These are phyloP conservation scores for Termitomyces sp. DNA, from an alignment of 768 basidiomycete genomes.

Conservation along the genomic window DNA sequence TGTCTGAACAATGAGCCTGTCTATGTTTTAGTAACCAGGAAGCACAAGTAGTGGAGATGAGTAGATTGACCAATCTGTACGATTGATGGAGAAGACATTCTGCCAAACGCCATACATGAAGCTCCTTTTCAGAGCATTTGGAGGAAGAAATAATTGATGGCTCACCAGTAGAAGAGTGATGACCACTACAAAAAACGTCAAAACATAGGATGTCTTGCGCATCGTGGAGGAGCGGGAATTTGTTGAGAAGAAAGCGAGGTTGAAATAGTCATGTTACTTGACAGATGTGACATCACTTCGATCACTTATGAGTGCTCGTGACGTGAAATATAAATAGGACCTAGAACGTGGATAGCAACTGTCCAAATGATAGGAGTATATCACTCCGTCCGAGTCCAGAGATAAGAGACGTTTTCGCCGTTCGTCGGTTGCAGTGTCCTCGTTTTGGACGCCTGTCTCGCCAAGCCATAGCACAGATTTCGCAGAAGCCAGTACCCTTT, in stretches of 20 bases:
- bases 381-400: neutral
- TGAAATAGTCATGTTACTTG: neutral
- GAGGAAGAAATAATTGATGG: neutral
- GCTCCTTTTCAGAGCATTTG: neutral
- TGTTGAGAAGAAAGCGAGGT: neutral
- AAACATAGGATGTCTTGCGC: conserved; percentile 66
- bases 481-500: neutral
- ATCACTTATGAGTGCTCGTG: neutral
- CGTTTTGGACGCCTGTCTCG: neutral
- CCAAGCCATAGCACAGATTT: neutral
- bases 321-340: neutral
- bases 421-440: neutral
- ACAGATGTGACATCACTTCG: conserved; percentile 1
- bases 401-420: conserved; percentile 4
- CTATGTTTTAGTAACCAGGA: neutral
- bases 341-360: neutral
- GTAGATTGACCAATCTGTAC: conserved; percentile 56
- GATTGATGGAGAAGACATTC: conserved; percentile 52
- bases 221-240: conserved; percentile 27
- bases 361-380: neutral
- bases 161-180: conserved; percentile 49
- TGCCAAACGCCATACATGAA: conserved; percentile 19
- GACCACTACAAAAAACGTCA: conserved; percentile 55
- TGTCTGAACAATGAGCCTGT: conserved; percentile 40
- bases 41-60: neutral